Evolutionary conservation across 495 filamentous ascomycete species (phyloP), one percentile per base, ranked within the genome.

Genomic region (Aspergillus steynii): DNA sequence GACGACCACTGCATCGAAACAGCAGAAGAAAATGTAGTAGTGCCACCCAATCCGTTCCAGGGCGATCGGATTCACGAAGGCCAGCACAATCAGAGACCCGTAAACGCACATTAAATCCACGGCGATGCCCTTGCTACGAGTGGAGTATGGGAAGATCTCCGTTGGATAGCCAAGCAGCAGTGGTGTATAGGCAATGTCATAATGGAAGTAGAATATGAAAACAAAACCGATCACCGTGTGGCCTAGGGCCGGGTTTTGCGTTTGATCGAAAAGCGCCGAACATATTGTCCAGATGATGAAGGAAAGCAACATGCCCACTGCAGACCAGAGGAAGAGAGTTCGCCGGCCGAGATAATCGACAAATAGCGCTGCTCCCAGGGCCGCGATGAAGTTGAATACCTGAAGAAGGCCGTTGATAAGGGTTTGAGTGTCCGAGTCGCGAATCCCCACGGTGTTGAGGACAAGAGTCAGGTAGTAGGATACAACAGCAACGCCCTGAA

Each of bases 61-160:
- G 6, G 82, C 85, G 20, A 88, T 75, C 1, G 85, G 84, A 72
- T 86, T 87, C 61, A 85, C 84, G 45, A 68, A 82, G n/a, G 83
- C 77, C 9, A 81, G 81, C 45, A 88, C 73, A 64, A 83, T 82
- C 75, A 82, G 80, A 0, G 66, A 67, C 2, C 63, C 20, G 45
- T 72, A 73, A 28, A 70, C 68, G 15, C 61, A 64, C 9, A 65
- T 29, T 26, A 73, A 56, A 9, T 65, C 70, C 51, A 83, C 71
- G 74, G 86, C 85, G 69, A 89, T 79, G 25, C 87, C 86, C 71
- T 88, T 90, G 25, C 84, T 84, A 10, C 86, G 82, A 48, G 88
- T 76, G 34, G 81, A 78, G 76, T 83, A 90, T 0, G 86, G 86
- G 12, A 87, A 75, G 34, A 91, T 82, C 75, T 90, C 88, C 27